Conservation (phyloP, 495 filamentous ascomycete genomes). For the Trypethelium eluteriae region DNA sequence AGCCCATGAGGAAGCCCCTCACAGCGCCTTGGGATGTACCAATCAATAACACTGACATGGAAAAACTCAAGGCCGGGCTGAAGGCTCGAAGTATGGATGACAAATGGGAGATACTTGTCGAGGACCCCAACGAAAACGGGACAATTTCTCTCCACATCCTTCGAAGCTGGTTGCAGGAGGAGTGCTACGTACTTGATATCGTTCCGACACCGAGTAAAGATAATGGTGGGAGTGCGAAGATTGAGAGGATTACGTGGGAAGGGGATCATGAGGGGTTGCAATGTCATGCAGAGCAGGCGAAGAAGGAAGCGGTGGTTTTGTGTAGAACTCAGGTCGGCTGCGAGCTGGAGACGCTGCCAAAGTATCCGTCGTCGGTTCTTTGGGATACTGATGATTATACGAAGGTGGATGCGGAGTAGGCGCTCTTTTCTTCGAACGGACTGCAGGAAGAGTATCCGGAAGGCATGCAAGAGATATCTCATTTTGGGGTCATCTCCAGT, state of each 20-base stretch:
- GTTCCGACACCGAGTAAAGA: constrained; percentile 15
- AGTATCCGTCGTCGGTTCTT: background rate
- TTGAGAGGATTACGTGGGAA: constrained; percentile 18
- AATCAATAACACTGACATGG: constrained; percentile 16
- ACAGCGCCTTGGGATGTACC: constrained; percentile 18
- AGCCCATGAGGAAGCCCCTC: constrained; percentile 15
- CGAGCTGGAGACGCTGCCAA: constrained; percentile 15
- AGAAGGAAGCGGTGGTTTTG: constrained; percentile 18
- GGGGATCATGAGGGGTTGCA: constrained; percentile 13
- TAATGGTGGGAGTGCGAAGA: constrained; percentile 17
- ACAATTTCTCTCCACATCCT: constrained; percentile 19
- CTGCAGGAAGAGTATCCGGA: too few relatives aligned
- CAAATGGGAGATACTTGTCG: constrained; percentile 15
- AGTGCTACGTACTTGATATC: constrained; percentile 19
- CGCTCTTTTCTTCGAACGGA: too few relatives aligned
- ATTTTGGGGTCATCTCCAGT: too few relatives aligned
- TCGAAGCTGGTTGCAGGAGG: constrained; percentile 18
- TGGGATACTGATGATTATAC: background rate
- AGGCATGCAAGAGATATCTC: too few relatives aligned
- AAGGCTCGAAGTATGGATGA: constrained; percentile 16
- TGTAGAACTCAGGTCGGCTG: constrained; percentile 14
- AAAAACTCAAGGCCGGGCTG: constrained; percentile 18
- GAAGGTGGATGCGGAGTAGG: too few relatives aligned
- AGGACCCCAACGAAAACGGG: constrained; percentile 16
- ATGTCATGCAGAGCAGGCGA: constrained; percentile 18